Percentiles rank a stretch among this genome's conserved stretches.
Evolutionary conservation across 129 eudicot species (phyloP).

Genomic region (Dittrichia graveolens): DNA sequence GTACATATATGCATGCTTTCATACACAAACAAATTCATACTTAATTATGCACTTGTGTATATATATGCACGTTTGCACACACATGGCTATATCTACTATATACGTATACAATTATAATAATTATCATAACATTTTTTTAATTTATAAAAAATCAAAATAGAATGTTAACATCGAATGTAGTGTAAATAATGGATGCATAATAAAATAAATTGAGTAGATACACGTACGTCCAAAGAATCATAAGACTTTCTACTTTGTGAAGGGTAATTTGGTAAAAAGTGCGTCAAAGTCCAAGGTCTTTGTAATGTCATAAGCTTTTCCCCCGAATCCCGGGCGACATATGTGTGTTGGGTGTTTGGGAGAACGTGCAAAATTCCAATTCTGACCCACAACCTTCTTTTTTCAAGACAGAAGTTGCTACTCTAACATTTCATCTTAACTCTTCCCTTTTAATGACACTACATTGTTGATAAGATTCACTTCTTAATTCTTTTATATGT

Average conservation of each 20-base stretch:
- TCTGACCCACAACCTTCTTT: constrained; percentile 38
- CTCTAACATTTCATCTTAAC: neutral
- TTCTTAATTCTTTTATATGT: neutral
- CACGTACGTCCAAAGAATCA: constrained; percentile 29
- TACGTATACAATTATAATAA: too few relatives aligned
- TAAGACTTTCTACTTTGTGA: constrained; percentile 22
- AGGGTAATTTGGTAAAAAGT: constrained; percentile 20
- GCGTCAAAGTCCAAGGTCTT: constrained; percentile 43
- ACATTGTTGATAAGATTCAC: neutral
- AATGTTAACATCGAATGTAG: neutral
- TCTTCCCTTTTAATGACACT: neutral
- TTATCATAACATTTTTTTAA: too few relatives aligned
- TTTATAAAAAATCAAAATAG: neutral
- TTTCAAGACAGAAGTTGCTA: constrained; percentile 28
- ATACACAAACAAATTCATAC: too few relatives aligned
- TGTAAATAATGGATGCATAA: too few relatives aligned
- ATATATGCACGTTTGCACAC: too few relatives aligned
- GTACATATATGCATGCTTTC: too few relatives aligned
- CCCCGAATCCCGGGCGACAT: constrained; percentile 48
- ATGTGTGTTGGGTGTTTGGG: constrained; percentile 42
- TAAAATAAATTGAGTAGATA: neutral
- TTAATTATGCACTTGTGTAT: too few relatives aligned
- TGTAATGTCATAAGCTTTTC: constrained; percentile 32
- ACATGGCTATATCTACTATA: too few relatives aligned
- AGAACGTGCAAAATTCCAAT: constrained; percentile 41